Percentiles rank a stretch among this genome's conserved stretches.
Evolutionary conservation across 148 eudicot species (phyloP).

Genomic region (Amaranthus cruentus): DNA sequence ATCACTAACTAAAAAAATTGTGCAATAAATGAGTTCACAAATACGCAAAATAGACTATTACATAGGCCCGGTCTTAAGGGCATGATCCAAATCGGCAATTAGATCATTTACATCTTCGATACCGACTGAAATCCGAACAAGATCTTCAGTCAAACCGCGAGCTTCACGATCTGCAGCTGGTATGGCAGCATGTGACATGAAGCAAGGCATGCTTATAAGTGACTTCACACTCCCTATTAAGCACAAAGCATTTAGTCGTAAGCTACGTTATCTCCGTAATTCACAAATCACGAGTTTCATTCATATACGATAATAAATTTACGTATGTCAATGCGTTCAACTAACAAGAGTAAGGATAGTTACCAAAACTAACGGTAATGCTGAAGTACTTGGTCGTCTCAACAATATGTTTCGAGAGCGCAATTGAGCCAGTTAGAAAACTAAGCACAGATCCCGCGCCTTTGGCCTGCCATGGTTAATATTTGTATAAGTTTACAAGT

Average conservation of each 20-base stretch:
- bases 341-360: conserved; percentile 3
- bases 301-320: no score
- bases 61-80: conserved; percentile 66
- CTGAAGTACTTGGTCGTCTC: conserved; percentile 89
- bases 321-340: not conserved
- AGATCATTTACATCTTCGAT: conserved; percentile 85
- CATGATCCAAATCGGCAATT: conserved; percentile 75
- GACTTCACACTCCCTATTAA: conserved; percentile 88
- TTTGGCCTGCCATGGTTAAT: conserved; percentile 53
- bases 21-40: not conserved
- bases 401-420: conserved; percentile 74
- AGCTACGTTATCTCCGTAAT: not conserved
- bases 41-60: conserved; percentile 8
- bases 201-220: conserved; percentile 96
- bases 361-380: conserved; percentile 98
- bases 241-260: not conserved
- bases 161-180: conserved; percentile 75
- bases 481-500: not conserved
- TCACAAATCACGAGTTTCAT: no score
- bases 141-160: conserved; percentile 87
- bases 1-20: not conserved
- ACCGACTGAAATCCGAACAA: conserved; percentile 88
- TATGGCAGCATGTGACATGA: conserved; percentile 97
- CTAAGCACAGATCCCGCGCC: conserved; percentile 99
- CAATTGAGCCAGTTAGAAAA: conserved; percentile 82